Conservation (phyloP, 441 rosid genomes). For the Brassica hybrid region DNA sequence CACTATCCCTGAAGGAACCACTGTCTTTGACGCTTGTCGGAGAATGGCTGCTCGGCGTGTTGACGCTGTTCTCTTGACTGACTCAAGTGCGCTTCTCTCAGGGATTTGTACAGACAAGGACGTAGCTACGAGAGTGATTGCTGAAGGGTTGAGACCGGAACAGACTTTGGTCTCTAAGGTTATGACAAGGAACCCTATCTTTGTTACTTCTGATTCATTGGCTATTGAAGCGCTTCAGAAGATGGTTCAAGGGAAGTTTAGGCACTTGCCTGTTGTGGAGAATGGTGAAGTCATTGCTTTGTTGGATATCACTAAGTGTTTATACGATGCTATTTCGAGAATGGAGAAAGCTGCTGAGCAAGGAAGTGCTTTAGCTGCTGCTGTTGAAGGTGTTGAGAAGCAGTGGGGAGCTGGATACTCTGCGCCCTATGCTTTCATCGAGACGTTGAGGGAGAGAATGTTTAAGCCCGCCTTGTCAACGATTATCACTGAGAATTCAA, state of each 20-base stretch:
- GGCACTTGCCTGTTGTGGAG: conserved; percentile 97
- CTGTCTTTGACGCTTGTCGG: conserved; percentile 85
- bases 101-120: conserved; percentile 94
- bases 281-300: conserved; percentile 96
- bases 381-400: conserved; percentile 94
- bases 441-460: conserved; percentile 91
- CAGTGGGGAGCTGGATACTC: conserved; percentile 78
- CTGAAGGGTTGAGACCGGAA: conserved; percentile 86
- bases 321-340: conserved; percentile 94
- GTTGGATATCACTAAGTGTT: conserved; percentile 90
- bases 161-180: conserved; percentile 83
- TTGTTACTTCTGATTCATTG: conserved; percentile 76
- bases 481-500: conserved; percentile 72
- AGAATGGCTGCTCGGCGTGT: conserved; percentile 94
- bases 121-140: conserved; percentile 78
- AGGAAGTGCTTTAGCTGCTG: conserved; percentile 94
- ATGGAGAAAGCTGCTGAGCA: conserved; percentile 98
- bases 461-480: conserved; percentile 93
- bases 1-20: conserved; percentile 90
- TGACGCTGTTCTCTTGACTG: conserved; percentile 82
- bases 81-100: conserved; percentile 82
- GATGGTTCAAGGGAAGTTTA: conserved; percentile 94
- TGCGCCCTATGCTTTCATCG: conserved; percentile 77
- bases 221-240: conserved; percentile 95
- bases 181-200: conserved; percentile 87